Evolutionary conservation across 2,329 filamentous ascomycete genomes (phyloP), one percentile per base, ranked within the genome.

Genomic region (Penicillium rolfsii): DNA sequence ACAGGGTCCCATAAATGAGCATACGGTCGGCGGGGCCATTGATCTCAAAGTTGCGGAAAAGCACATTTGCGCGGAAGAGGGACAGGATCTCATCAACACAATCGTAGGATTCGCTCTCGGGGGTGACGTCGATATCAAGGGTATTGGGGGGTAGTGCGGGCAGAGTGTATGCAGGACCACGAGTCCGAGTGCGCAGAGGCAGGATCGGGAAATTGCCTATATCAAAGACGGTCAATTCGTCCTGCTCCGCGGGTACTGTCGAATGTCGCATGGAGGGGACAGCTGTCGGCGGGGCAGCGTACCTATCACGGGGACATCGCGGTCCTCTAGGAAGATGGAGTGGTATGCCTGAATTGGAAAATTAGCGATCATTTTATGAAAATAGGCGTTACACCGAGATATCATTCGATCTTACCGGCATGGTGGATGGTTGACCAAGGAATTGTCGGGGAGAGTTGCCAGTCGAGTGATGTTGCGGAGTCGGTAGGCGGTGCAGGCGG

Each of bases 21-120:
- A 98, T 87, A 43, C 95, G 87, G 80, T 99, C 95, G 60, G 95
- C 94, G 28, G 92, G 91, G 14, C 95, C 95, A 80, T 97, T 94
- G 82, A 98, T 96, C 84, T 98, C 95, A 73, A 99, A 99, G 85
- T 98, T 99, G 73, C 95, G 91, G 85, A 98, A 99, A 80, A 99
- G 94, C 62, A 94, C 97, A 83, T 99, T 98, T 72, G 95, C 94
- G 67, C 95, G 91, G 85, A 98, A 99, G 53, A 98, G 86, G 12
- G 89, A 85, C 58, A 99, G 85, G 55, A 96, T 88, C 83, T 99
- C 95, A 80, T 99, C 95, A 58, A 98, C 86, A 64, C 95, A 91
- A 82, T 99, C 95, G 84, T 98, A 98, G 73, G 90, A 93, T 78
- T 97, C 92, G 78, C 87, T 89, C 77, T 95, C 91, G 53, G 93